Evolutionary conservation across 2,329 filamentous ascomycete genomes (phyloP).

Genomic region (Exophiala aquamarina): DNA sequence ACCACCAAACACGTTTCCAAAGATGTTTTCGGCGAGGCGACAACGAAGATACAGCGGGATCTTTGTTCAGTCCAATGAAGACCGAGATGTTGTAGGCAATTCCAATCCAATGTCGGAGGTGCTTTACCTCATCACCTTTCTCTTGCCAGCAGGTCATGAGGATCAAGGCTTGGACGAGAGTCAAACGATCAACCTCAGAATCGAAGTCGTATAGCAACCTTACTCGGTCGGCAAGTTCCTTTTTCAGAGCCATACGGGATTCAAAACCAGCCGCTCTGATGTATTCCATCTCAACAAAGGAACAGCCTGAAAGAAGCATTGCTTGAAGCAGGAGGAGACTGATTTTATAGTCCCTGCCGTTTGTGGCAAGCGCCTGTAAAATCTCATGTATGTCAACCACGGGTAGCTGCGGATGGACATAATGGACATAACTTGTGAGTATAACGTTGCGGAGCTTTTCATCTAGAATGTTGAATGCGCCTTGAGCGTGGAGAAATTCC

Average conservation of each 20-base stretch:
- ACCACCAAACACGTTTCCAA: conserved; percentile 98
- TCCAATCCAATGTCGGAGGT: conserved; percentile 99
- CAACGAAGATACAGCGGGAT: conserved; percentile 76
- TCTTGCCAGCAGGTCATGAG: conserved; percentile 98
- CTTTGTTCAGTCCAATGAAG: conserved; percentile 89
- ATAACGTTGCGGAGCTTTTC: conserved; percentile 72
- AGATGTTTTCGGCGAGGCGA: conserved; percentile 70
- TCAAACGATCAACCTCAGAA: conserved; percentile 84
- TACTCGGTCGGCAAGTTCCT: conserved; percentile 7
- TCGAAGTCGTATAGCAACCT: conserved; percentile 90
- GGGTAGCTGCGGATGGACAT: conserved; percentile 91
- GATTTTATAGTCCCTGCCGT: conserved; percentile 51
- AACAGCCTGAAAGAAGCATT: conserved; percentile 87
- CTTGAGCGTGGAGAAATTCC: conserved; percentile 71
- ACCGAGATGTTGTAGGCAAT: conserved; percentile 88
- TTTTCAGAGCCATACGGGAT: conserved; percentile 50
- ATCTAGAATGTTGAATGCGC: conserved; percentile 73
- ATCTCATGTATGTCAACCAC: conserved; percentile 68
- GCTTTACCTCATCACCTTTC: conserved; percentile 93
- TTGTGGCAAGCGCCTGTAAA: conserved; percentile 55
- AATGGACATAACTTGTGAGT: conserved; percentile 78
- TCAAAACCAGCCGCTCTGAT: conserved; percentile 77
- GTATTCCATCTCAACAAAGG: conserved; percentile 86
- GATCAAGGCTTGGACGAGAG: conserved; percentile 81
- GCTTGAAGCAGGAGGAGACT: conserved; percentile 89